Evolutionary conservation across 2,329 filamentous ascomycete genomes (phyloP).

Genomic region (Akanthomyces dipterigenus): DNA sequence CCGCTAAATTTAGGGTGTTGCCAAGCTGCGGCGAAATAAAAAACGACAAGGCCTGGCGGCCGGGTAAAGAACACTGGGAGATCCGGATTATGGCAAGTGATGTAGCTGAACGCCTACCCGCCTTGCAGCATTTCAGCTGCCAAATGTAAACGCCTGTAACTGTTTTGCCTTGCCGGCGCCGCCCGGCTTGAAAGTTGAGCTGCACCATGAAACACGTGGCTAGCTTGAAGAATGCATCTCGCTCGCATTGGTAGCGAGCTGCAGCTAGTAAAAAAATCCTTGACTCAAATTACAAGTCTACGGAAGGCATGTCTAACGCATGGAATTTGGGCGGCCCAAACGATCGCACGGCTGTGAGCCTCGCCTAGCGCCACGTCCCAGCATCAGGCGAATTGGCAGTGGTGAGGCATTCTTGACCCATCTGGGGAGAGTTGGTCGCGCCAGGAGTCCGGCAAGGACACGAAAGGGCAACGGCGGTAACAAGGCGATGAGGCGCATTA

Average conservation of each 20-base stretch:
- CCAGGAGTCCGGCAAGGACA: neutral
- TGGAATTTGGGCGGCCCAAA: neutral
- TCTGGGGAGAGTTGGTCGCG: neutral
- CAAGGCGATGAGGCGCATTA: neutral
- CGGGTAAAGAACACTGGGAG: no score
- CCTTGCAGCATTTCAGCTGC: no score
- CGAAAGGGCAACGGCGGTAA: neutral
- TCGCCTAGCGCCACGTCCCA: conserved; percentile 2
- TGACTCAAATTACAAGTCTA: neutral
- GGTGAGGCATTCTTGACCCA: conserved; percentile 3
- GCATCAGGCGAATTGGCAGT: neutral
- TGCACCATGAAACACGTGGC: neutral
- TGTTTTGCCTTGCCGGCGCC: no score
- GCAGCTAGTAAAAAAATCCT: neutral
- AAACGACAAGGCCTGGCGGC: no score
- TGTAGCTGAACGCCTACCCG: no score
- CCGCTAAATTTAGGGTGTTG: no score
- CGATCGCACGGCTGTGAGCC: neutral
- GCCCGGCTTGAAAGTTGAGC: no score
- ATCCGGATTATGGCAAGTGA: no score
- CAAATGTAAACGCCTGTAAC: no score
- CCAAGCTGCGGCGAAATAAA: no score
- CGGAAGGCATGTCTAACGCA: neutral
- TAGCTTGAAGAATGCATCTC: neutral
- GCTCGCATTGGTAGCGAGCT: neutral